Evolutionary conservation across 768 basidiomycete genomes (phyloP).

Genomic region (Rhodotorula paludigena): DNA sequence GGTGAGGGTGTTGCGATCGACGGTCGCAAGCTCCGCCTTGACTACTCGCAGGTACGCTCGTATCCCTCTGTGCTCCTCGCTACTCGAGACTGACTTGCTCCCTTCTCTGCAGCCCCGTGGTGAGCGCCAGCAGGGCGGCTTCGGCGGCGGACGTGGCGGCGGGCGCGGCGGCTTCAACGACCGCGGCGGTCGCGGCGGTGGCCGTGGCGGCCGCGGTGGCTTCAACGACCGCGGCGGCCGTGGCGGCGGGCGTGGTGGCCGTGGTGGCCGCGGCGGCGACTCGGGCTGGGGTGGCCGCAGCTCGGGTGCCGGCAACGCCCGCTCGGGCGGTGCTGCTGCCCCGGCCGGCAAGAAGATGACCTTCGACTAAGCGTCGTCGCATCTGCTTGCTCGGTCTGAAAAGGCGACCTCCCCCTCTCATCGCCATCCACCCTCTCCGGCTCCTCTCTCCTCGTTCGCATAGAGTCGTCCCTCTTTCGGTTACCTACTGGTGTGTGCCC

Average conservation of each 20-base stretch:
- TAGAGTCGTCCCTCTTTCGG: too few species aligned
- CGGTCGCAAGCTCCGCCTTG: slow-evolving; percentile 73
- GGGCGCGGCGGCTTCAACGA: slow-evolving; percentile 30
- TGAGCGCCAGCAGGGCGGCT: slow-evolving; percentile 57
- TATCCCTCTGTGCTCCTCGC: too few species aligned
- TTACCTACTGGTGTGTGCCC: too few species aligned
- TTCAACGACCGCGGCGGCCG: slow-evolving; percentile 40
- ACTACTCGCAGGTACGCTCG: too few species aligned
- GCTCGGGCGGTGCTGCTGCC: not conserved
- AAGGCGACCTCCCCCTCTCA: too few species aligned
- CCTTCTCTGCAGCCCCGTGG: slow-evolving; percentile 67
- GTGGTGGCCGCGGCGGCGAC: slow-evolving; percentile 45
- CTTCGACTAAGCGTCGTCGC: slow-evolving; percentile 52
- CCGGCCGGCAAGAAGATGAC: slow-evolving; percentile 56
- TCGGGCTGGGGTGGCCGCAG: slow-evolving; percentile 13
- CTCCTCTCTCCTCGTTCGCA: too few species aligned
- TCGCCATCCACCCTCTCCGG: too few species aligned
- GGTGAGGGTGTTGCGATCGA: slow-evolving; percentile 67
- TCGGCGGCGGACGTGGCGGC: slow-evolving; percentile 50
- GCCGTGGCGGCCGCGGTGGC: slow-evolving; percentile 46
- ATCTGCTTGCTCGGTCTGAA: too few species aligned
- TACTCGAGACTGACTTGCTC: too few species aligned
- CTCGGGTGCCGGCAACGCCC: slow-evolving; percentile 11
- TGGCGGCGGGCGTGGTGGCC: slow-evolving; percentile 44
- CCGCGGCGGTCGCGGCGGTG: slow-evolving; percentile 48